These are phyloP conservation scores for Lepidium sativum DNA, from an alignment of 345 rosid species.

Conservation along the genomic window DNA sequence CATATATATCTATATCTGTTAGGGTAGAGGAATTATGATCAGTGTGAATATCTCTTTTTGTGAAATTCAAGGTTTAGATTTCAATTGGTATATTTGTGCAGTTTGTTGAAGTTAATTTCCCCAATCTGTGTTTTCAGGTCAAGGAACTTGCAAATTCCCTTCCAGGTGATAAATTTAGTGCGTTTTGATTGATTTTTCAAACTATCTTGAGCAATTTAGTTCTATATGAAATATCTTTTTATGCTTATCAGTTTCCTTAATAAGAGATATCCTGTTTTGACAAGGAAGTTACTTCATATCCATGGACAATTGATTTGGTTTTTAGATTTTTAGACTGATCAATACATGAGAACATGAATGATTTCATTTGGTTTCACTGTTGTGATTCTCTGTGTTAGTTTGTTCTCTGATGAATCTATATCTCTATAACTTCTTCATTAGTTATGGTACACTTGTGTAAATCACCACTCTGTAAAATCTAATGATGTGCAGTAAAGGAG, in stretches of 20 bases:
- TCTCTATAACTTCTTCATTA: neutral
- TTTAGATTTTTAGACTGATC: neutral
- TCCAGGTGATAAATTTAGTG: conserved; percentile 10
- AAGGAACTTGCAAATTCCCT: conserved; percentile 27
- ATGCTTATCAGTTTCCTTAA: neutral
- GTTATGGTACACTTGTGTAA: neutral
- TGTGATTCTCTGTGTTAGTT: too few relatives aligned
- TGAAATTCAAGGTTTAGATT: neutral
- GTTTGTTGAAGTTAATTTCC: neutral
- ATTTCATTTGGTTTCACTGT: neutral
- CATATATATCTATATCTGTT: neutral
- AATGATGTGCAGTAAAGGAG: conserved; percentile 10
- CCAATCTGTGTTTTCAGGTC: conserved; percentile 15
- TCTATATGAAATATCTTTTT: neutral
- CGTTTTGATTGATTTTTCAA: neutral
- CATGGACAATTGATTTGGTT: conserved; percentile 5
- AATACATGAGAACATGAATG: neutral
- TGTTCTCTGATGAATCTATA: too few relatives aligned
- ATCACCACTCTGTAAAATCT: neutral
- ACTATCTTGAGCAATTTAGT: neutral
- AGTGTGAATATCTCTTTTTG: neutral
- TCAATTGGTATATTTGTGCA: neutral
- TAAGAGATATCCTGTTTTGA: too few relatives aligned
- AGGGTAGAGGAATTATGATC: neutral
- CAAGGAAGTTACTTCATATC: neutral